These are phyloP conservation scores for Penicillium janthinellum DNA, from an alignment of 2,329 filamentous ascomycete species.

Conservation along the genomic window DNA sequence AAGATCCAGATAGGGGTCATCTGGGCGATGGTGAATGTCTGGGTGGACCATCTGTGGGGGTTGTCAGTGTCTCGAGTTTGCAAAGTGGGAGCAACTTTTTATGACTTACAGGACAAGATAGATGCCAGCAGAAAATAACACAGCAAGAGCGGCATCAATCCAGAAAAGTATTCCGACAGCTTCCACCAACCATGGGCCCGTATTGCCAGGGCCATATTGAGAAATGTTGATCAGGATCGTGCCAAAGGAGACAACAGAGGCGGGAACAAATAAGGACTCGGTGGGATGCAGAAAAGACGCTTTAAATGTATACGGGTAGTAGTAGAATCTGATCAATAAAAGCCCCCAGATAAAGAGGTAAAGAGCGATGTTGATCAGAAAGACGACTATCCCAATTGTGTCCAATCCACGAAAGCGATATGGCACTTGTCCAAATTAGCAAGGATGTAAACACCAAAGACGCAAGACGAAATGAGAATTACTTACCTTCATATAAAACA, in stretches of 20 bases:
- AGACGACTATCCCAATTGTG: constrained; percentile 62
- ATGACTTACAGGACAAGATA: constrained; percentile 69
- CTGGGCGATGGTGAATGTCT: constrained; percentile 71
- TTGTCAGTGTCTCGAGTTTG: constrained; percentile 15
- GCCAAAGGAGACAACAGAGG: constrained; percentile 68
- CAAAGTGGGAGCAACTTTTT: background rate
- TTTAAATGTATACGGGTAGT: constrained; percentile 69
- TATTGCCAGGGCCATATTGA: constrained; percentile 69
- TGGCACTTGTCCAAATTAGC: constrained; percentile 45
- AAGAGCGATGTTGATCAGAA: constrained; percentile 64
- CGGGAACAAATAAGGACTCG: constrained; percentile 75
- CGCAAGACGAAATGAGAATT: constrained; percentile 1
- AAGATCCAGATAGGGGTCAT: constrained; percentile 93
- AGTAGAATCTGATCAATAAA: constrained; percentile 68
- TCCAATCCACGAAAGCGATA: constrained; percentile 59
- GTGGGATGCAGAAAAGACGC: constrained; percentile 74
- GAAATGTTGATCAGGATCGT: constrained; percentile 77
- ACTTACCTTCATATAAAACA: constrained; percentile 59
- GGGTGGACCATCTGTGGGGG: constrained; percentile 59
- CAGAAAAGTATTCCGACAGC: constrained; percentile 71
- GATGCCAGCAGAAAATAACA: constrained; percentile 67
- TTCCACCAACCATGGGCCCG: constrained; percentile 62
- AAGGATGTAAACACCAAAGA: background rate
- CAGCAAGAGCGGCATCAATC: constrained; percentile 70
- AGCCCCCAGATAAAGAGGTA: constrained; percentile 65